Evolutionary conservation across 2,329 filamentous ascomycete genomes (phyloP).

Genomic region (Dactylellina drechsleri): DNA sequence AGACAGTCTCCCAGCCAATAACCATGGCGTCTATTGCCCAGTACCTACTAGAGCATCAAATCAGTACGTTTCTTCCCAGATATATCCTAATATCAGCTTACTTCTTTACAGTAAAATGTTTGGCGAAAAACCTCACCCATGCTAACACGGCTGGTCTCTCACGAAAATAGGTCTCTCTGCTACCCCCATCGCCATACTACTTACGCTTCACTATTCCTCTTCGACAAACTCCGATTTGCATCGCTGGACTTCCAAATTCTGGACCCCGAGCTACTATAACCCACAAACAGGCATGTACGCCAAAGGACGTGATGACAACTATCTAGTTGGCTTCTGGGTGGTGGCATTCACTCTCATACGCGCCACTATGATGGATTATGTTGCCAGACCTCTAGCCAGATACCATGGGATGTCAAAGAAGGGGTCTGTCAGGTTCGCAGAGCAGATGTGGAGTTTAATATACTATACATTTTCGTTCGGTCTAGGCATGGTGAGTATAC

Average conservation of each 20-base stretch:
- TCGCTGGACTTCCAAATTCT: slow-evolving; percentile 84
- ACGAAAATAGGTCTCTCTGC: slow-evolving; percentile 75
- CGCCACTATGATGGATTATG: slow-evolving; percentile 84
- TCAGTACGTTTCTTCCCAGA: slow-evolving; percentile 58
- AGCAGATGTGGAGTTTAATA: slow-evolving; percentile 89
- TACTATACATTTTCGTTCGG: slow-evolving; percentile 87
- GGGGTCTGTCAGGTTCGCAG: slow-evolving; percentile 82
- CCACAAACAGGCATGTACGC: slow-evolving; percentile 74
- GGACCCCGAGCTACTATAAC: slow-evolving; percentile 85
- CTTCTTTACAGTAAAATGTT: background rate
- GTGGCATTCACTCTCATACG: slow-evolving; percentile 87
- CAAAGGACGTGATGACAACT: slow-evolving; percentile 80
- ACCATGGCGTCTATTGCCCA: slow-evolving; percentile 52
- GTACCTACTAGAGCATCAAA: slow-evolving; percentile 63
- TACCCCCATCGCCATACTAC: slow-evolving; percentile 84
- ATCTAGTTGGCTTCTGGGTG: slow-evolving; percentile 80
- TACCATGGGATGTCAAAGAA: slow-evolving; percentile 78
- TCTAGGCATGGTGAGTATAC: slow-evolving; percentile 77
- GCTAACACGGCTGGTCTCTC: slow-evolving; percentile 21
- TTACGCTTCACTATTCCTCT: slow-evolving; percentile 82
- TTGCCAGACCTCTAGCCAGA: slow-evolving; percentile 80
- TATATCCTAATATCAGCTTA: background rate
- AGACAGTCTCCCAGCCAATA: slow-evolving; percentile 29
- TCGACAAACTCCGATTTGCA: slow-evolving; percentile 73
- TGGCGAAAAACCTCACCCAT: slow-evolving; percentile 3